A percentile compares a stretch with the other conserved stretches of the same genome.
Evolutionary conservation across 2,329 filamentous ascomycete genomes (phyloP).

Genomic region (Fusarium sp.): DNA sequence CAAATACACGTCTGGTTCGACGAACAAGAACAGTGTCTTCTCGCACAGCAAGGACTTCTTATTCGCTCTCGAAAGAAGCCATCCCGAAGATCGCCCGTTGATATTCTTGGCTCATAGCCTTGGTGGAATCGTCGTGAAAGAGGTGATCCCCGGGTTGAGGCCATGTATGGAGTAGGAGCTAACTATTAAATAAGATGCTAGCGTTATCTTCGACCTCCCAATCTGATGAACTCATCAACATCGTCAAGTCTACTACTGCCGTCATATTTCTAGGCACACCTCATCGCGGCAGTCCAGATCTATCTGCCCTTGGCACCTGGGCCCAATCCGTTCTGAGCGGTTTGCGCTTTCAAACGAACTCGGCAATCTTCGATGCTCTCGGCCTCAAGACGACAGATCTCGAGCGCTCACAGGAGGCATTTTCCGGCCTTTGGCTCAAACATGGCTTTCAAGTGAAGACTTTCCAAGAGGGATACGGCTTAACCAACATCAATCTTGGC

Average conservation of each 20-base stretch:
- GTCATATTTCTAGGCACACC: constrained; percentile 53
- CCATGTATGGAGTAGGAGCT: not conserved
- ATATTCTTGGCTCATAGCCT: constrained; percentile 14
- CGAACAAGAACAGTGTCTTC: not conserved
- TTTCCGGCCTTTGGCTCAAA: constrained; percentile 15
- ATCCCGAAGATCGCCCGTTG: not conserved
- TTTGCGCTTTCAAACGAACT: constrained; percentile 19
- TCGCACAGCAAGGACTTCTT: not conserved
- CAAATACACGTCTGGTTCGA: not conserved
- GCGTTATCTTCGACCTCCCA: not conserved
- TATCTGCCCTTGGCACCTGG: constrained; percentile 22
- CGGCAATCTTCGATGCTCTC: constrained; percentile 8
- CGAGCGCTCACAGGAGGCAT: constrained; percentile 17
- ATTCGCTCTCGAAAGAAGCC: not conserved
- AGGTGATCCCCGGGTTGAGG: constrained; percentile 3
- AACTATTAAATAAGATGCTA: constrained; percentile 12
- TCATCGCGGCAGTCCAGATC: constrained; percentile 45
- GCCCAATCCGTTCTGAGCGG: constrained; percentile 34
- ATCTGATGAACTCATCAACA: constrained; percentile 19
- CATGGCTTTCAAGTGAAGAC: constrained; percentile 33
- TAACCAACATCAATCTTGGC: constrained; percentile 10
- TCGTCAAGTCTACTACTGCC: constrained; percentile 41
- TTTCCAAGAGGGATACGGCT: constrained; percentile 26
- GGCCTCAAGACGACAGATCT: constrained; percentile 26
- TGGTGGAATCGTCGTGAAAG: constrained; percentile 24